phyloP scores from a whole-genome alignment of 768 basidiomycete genomes.

The Suillus subaureus region DNA sequence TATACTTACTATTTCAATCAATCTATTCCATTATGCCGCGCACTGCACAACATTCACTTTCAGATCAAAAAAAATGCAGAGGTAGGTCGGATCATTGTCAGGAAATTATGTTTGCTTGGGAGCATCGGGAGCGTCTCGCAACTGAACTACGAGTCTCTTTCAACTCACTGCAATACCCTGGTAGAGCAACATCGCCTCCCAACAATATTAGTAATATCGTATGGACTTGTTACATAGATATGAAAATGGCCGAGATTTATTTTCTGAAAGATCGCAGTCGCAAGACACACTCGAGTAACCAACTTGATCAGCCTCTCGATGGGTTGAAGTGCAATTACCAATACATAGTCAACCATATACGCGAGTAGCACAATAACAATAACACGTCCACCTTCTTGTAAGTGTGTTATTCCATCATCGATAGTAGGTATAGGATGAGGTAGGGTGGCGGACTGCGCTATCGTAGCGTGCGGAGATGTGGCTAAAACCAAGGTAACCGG shows the following conservation, averaged over 20 bases:
- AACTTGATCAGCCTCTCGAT: neutral
- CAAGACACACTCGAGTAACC: neutral
- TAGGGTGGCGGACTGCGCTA: accelerated
- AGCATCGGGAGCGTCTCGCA: neutral
- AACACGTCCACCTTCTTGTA: neutral
- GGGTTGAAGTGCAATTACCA: neutral
- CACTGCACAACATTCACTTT: neutral
- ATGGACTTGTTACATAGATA: no score
- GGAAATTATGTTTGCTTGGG: no score
- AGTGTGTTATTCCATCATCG: conserved; percentile 1
- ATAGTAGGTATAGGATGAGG: neutral
- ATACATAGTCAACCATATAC: neutral
- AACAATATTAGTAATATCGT: no score
- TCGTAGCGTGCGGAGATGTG: no score
- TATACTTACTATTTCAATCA: neutral
- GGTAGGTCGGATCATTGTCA: neutral
- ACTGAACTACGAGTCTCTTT: neutral
- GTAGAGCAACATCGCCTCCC: neutral
- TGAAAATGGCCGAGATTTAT: no score
- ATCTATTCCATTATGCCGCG: neutral
- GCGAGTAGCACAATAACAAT: neutral
- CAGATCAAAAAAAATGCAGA: no score
- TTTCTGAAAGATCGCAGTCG: neutral
- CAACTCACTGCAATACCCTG: neutral
- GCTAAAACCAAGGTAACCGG: no score